These are phyloP conservation scores for Lignosus rhinocerotis DNA, from an alignment of 1,284 basidiomycete species.

Conservation along the genomic window DNA sequence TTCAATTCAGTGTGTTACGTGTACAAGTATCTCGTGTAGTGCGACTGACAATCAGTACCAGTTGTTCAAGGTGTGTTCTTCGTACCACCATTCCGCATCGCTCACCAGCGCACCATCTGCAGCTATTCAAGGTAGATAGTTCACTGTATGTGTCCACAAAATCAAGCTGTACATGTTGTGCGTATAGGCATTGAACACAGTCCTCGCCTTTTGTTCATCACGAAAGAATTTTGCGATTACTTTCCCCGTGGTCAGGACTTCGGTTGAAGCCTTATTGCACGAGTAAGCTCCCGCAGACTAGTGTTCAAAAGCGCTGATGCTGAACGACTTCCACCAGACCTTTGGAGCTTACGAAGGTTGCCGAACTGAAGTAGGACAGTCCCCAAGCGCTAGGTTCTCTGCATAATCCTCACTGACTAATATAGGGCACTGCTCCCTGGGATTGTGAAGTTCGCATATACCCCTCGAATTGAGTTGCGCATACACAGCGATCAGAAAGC, in stretches of 20 bases:
- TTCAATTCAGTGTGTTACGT: conserved; percentile 50
- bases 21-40: neutral
- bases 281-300: conserved; percentile 43
- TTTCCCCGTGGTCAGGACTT: conserved; percentile 73
- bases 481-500: conserved; percentile 47
- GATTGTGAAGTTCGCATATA: conserved; percentile 82
- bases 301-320: conserved; percentile 6
- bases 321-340: conserved; percentile 50
- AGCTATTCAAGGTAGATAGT: conserved; percentile 20
- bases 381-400: neutral
- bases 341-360: conserved; percentile 76
- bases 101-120: neutral
- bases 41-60: conserved; percentile 5
- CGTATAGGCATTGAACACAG: conserved; percentile 81
- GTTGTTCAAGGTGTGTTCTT: conserved; percentile 29
- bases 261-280: conserved; percentile 79
- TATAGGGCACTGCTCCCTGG: conserved; percentile 78
- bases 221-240: conserved; percentile 83
- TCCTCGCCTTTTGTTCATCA: conserved; percentile 85
- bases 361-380: conserved; percentile 76
- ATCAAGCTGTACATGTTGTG: neutral
- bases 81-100: neutral
- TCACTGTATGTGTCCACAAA: neutral
- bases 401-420: neutral
- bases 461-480: conserved; percentile 64